phyloP scores from a whole-genome alignment of 176 grass and related monocot species.

The Eragrostis nindensis region DNA sequence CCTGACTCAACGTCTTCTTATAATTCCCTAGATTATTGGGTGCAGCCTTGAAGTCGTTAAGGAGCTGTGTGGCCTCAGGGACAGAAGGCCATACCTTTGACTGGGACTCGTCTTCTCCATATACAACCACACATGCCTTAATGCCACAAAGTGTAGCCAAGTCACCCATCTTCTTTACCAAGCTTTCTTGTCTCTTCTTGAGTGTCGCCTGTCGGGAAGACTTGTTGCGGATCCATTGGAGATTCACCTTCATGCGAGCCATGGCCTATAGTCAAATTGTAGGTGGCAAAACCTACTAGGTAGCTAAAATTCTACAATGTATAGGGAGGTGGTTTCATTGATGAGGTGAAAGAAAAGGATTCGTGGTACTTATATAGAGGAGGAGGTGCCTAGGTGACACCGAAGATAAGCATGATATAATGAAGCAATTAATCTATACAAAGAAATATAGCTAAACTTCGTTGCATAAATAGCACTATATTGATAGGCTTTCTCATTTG shows the following conservation, averaged over 20 bases:
- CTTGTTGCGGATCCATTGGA: conserved; percentile 36
- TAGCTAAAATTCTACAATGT: background rate
- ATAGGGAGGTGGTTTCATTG: background rate
- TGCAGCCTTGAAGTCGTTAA: conserved; percentile 8
- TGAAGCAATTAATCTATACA: too few relatives aligned
- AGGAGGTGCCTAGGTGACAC: too few relatives aligned
- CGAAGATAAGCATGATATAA: too few relatives aligned
- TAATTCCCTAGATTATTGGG: conserved; percentile 34
- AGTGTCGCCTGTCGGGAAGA: background rate
- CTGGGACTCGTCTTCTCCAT: background rate
- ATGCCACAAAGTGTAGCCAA: conserved; percentile 42
- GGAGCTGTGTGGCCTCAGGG: background rate
- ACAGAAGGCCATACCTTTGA: conserved; percentile 38
- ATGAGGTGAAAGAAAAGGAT: background rate
- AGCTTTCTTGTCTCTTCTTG: conserved; percentile 28
- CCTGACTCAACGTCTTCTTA: conserved; percentile 45
- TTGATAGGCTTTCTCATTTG: too few relatives aligned
- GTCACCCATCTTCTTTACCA: conserved; percentile 50
- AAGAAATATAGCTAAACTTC: too few relatives aligned
- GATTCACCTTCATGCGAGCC: conserved; percentile 38
- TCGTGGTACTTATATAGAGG: too few relatives aligned
- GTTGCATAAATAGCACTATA: too few relatives aligned
- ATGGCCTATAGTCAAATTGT: background rate
- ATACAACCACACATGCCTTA: conserved; percentile 33
- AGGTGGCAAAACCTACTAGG: background rate